These are phyloP conservation scores for Melanopsichium pennsylvanicum DNA, from an alignment of 1,284 basidiomycete species.

Conservation along the genomic window DNA sequence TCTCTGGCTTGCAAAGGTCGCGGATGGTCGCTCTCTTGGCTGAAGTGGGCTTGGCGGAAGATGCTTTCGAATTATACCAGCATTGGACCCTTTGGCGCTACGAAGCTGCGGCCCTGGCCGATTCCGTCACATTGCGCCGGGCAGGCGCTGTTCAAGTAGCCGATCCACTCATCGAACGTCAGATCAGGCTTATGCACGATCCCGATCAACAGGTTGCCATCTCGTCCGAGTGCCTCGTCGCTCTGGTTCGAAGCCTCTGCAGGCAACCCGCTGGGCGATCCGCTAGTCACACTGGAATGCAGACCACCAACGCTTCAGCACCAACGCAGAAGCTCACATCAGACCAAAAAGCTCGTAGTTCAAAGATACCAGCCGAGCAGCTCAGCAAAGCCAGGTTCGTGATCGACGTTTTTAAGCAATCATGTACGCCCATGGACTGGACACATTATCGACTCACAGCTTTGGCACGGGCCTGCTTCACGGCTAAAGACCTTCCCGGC, in stretches of 20 bases:
- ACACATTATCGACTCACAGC: slow-evolving; percentile 37
- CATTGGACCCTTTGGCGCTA: slow-evolving; percentile 25
- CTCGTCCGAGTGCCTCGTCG: slow-evolving; percentile 10
- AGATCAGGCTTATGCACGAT: slow-evolving; percentile 29
- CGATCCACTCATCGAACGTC: slow-evolving; percentile 33
- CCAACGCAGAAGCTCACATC: neutral
- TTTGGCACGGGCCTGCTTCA: slow-evolving; percentile 29
- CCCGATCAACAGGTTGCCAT: slow-evolving; percentile 5
- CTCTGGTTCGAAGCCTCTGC: slow-evolving; percentile 22
- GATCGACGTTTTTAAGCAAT: slow-evolving; percentile 21
- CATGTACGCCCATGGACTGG: slow-evolving; percentile 26
- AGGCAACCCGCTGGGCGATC: neutral
- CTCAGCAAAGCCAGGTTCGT: slow-evolving; percentile 22
- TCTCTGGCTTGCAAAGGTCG: slow-evolving; percentile 1
- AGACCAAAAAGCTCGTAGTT: neutral
- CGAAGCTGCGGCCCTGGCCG: neutral
- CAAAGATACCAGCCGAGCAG: neutral
- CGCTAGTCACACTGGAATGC: too few relatives aligned
- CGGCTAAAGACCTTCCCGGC: slow-evolving; percentile 20
- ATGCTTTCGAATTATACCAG: slow-evolving; percentile 35
- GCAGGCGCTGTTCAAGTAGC: neutral
- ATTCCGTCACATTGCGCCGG: neutral
- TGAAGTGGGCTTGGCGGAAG: slow-evolving; percentile 13
- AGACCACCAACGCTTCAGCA: neutral
- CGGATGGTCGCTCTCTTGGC: slow-evolving; percentile 16